Percentiles rank a stretch among this genome's conserved stretches.
These are phyloP conservation scores for Bacidia gigantensis DNA, from an alignment of 495 filamentous ascomycete genomes.

Conservation along the genomic window DNA sequence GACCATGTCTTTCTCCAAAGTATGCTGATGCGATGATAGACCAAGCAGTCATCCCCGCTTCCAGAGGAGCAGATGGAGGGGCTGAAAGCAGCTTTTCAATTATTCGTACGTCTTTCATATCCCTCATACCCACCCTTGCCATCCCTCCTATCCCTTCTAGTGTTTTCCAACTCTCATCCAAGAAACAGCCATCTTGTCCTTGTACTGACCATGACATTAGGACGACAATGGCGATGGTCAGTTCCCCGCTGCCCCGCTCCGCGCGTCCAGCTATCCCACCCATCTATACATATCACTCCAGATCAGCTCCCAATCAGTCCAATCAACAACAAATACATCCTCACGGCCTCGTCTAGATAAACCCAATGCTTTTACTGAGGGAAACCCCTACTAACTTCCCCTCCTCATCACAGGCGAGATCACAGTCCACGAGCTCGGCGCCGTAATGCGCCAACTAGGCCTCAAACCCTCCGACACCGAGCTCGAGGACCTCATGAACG, in stretches of 20 bases:
- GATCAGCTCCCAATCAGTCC: too few species aligned
- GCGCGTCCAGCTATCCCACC: background rate
- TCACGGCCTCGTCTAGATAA: too few species aligned
- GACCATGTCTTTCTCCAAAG: background rate
- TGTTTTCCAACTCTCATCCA: too few species aligned
- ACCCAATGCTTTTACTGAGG: background rate
- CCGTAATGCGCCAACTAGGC: slow-evolving; percentile 33
- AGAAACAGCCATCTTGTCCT: too few species aligned
- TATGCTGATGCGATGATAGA: background rate
- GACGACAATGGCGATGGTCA: slow-evolving; percentile 20
- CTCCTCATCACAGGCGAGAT: slow-evolving; percentile 23
- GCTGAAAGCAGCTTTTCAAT: slow-evolving; percentile 12
- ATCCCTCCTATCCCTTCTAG: too few species aligned
- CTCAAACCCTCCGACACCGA: slow-evolving; percentile 30
- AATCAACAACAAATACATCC: too few species aligned
- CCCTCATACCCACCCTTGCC: background rate
- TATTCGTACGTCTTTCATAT: slow-evolving; percentile 16
- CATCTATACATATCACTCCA: too few species aligned
- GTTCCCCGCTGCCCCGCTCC: background rate
- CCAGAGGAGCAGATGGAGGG: slow-evolving; percentile 16
- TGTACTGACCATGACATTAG: slow-evolving; percentile 1
- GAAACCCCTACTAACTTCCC: background rate
- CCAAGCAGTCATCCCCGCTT: slow-evolving; percentile 6
- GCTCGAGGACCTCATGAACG: slow-evolving; percentile 33
- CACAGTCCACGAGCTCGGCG: slow-evolving; percentile 28